These are phyloP conservation scores for Pseudisothecium myosuroides DNA, from an alignment of 225 moss, liverwort and hornwort species.

Conservation along the genomic window DNA sequence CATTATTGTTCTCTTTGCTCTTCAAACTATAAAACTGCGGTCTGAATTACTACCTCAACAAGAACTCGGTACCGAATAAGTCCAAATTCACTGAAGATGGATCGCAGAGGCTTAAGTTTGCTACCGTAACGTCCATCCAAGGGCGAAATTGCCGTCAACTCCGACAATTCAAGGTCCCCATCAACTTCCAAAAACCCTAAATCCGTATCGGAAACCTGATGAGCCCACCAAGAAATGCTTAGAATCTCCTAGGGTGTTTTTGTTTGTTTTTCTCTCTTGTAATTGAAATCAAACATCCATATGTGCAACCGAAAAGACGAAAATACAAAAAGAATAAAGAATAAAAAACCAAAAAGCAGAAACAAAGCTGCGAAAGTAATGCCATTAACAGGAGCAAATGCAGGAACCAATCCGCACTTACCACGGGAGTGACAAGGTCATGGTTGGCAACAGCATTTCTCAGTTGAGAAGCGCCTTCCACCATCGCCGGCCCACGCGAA, in stretches of 20 bases:
- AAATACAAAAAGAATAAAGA: not conserved
- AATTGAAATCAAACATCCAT: not conserved
- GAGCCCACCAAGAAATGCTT: not conserved
- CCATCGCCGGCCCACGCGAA: not conserved
- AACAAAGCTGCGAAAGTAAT: not conserved
- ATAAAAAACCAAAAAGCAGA: not conserved
- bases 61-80: slow-evolving; percentile 78
- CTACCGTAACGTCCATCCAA: slow-evolving; percentile 76
- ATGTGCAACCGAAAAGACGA: not conserved
- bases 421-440: not conserved
- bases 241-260: not conserved
- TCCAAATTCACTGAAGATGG: slow-evolving; percentile 82
- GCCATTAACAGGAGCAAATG: not conserved
- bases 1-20: not conserved
- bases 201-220: slow-evolving; percentile 23
- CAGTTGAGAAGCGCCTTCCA: not conserved
- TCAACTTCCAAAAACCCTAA: slow-evolving; percentile 35
- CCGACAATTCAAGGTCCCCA: slow-evolving; percentile 42
- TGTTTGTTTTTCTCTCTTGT: not conserved
- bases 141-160: slow-evolving; percentile 68
- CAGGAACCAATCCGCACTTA: not conserved
- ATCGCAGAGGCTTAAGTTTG: slow-evolving; percentile 53
- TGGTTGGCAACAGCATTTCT: slow-evolving; percentile 16
- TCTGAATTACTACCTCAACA: slow-evolving; percentile 51
- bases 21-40: not conserved